Evolutionary conservation across 345 rosid genomes (phyloP).

Genomic region (Eucalyptus regnans): DNA sequence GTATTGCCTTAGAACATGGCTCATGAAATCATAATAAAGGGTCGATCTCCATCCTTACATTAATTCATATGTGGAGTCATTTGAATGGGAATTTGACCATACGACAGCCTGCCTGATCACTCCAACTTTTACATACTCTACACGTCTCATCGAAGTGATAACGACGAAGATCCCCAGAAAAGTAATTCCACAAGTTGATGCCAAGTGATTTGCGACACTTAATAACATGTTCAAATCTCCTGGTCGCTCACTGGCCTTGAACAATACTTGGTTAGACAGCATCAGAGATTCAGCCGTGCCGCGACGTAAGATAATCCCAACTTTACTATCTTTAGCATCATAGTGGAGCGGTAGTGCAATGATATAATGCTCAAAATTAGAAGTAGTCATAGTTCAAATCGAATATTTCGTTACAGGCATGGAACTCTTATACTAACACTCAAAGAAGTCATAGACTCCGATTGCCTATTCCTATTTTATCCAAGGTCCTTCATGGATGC

Average conservation of each 20-base stretch:
- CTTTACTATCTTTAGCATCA: neutral
- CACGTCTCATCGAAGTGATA: neutral
- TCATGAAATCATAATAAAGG: neutral
- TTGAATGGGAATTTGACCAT: neutral
- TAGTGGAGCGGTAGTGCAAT: neutral
- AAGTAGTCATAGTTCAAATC: rapidly evolving
- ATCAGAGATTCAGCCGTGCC: neutral
- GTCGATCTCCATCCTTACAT: neutral
- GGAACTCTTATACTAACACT: neutral
- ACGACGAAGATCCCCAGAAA: neutral
- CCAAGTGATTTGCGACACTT: neutral
- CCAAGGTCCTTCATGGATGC: neutral
- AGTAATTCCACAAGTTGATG: neutral
- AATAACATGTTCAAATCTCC: neutral
- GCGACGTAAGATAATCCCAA: rapidly evolving
- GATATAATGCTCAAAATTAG: neutral
- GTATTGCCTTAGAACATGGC: neutral
- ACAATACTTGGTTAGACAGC: neutral
- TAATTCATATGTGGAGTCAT: neutral
- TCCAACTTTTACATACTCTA: neutral
- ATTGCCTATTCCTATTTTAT: neutral
- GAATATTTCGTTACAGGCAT: rapidly evolving
- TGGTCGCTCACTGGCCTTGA: neutral
- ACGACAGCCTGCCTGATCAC: neutral
- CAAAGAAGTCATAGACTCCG: neutral